phyloP scores from a whole-genome alignment of 192 early-diverging fungal species.

The Ambispora gerdemannii region DNA sequence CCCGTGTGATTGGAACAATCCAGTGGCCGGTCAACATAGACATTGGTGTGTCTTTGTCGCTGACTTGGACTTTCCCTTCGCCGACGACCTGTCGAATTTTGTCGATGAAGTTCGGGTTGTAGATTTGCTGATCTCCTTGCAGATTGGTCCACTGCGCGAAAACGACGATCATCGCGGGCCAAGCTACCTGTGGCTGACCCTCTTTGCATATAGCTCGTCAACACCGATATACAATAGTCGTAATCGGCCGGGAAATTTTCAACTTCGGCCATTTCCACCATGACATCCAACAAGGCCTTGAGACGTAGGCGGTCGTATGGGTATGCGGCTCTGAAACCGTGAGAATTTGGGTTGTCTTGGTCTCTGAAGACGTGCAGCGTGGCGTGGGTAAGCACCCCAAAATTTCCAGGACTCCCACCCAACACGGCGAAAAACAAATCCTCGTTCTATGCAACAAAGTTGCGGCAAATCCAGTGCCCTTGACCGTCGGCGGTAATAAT shows the following conservation, averaged over 20 bases:
- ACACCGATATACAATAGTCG: constrained; percentile 31
- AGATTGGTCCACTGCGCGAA: constrained; percentile 38
- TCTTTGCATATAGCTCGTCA: neutral
- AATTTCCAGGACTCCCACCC: constrained; percentile 41
- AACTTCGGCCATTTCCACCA: constrained; percentile 15
- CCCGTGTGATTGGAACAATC: constrained; percentile 29
- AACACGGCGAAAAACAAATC: constrained; percentile 35
- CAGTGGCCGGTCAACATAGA: constrained; percentile 28
- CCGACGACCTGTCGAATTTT: constrained; percentile 22
- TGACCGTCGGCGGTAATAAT: constrained; percentile 37
- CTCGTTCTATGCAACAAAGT: too few relatives aligned
- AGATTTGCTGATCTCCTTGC: constrained; percentile 16
- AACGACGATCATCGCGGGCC: constrained; percentile 24
- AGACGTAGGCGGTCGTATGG: constrained; percentile 12
- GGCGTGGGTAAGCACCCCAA: constrained; percentile 39
- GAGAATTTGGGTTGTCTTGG: constrained; percentile 33
- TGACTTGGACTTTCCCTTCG: neutral
- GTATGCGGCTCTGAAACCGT: constrained; percentile 23
- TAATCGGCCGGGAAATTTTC: constrained; percentile 25
- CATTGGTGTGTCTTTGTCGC: constrained; percentile 23
- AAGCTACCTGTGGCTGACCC: neutral
- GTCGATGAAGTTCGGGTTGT: constrained; percentile 14
- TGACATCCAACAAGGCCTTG: constrained; percentile 35
- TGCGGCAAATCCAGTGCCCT: constrained; percentile 14
- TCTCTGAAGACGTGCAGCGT: constrained; percentile 28